Percentiles rank a stretch among this genome's conserved stretches.
phyloP scores from a whole-genome alignment of 345 rosid genomes.

The Pseudoturritis turrita region DNA sequence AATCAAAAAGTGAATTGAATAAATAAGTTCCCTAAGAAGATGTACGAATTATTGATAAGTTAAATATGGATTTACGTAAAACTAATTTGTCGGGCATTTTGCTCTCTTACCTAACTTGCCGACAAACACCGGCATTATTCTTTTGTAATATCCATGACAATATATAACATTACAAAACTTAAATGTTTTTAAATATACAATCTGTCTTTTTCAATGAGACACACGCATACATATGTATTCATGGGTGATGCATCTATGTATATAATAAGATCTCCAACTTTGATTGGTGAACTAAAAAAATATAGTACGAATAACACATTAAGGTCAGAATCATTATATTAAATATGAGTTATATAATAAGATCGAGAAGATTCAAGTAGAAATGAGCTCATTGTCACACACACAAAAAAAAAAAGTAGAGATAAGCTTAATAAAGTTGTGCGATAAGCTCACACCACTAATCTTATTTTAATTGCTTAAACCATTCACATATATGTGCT shows the following conservation, averaged over 20 bases:
- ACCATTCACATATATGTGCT: too few species aligned
- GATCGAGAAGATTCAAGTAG: neutral
- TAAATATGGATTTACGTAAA: neutral
- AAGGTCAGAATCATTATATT: neutral
- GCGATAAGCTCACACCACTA: neutral
- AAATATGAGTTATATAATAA: neutral
- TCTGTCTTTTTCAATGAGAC: slow-evolving; percentile 12
- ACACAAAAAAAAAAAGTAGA: too few species aligned
- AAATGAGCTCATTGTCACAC: too few species aligned
- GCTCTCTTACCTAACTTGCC: slow-evolving; percentile 12
- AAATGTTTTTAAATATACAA: neutral
- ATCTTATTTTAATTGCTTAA: too few species aligned
- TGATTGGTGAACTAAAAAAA: slow-evolving; percentile 2
- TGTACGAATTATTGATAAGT: neutral
- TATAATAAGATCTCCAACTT: neutral
- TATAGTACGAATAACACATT: neutral
- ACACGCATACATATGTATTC: slow-evolving; percentile 1
- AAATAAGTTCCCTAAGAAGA: neutral
- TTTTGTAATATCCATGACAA: neutral
- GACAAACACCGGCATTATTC: slow-evolving; percentile 14
- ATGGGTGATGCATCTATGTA: neutral
- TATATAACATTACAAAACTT: neutral
- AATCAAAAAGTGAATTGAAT: too few species aligned
- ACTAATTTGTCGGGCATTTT: neutral
- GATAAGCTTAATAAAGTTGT: neutral